Evolutionary conservation across 2,329 filamentous ascomycete species (phyloP).

Genomic region (Venturia aucupariae): DNA sequence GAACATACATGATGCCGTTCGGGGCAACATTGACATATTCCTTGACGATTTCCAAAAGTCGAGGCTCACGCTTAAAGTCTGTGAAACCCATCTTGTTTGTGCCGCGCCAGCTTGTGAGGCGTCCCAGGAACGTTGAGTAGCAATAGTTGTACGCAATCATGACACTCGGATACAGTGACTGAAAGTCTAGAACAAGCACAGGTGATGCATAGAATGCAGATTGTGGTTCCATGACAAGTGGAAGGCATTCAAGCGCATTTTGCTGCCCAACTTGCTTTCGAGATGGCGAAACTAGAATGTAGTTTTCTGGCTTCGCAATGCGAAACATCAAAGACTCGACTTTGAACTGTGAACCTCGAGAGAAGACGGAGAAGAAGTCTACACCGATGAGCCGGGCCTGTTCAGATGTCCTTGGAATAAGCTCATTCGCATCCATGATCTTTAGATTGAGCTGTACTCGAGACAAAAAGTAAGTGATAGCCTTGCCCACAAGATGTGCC

Average conservation of each 20-base stretch:
- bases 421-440: conserved; percentile 81
- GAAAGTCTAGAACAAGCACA: conserved; percentile 85
- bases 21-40: conserved; percentile 87
- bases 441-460: conserved; percentile 78
- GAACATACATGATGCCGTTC: conserved; percentile 94
- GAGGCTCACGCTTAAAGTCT: conserved; percentile 69
- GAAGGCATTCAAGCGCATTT: conserved; percentile 88
- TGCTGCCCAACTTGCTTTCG: conserved; percentile 87
- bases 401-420: conserved; percentile 82
- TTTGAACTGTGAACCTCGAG: conserved; percentile 92
- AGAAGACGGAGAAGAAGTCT: conserved; percentile 95
- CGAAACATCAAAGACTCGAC: conserved; percentile 98
- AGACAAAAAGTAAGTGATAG: conserved; percentile 67
- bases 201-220: conserved; percentile 91
- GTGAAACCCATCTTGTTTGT: conserved; percentile 91
- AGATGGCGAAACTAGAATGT: conserved; percentile 80
- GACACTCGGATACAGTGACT: conserved; percentile 90
- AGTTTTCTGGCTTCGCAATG: conserved; percentile 95
- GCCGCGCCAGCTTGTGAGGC: conserved; percentile 80
- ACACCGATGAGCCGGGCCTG: conserved; percentile 87
- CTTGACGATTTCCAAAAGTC: conserved; percentile 67
- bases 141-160: conserved; percentile 99
- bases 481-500: conserved; percentile 59
- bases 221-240: conserved; percentile 94
- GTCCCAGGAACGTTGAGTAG: conserved; percentile 90